These are phyloP conservation scores for Dioscorea alata DNA, from an alignment of 106 monocot genomes.

Conservation along the genomic window DNA sequence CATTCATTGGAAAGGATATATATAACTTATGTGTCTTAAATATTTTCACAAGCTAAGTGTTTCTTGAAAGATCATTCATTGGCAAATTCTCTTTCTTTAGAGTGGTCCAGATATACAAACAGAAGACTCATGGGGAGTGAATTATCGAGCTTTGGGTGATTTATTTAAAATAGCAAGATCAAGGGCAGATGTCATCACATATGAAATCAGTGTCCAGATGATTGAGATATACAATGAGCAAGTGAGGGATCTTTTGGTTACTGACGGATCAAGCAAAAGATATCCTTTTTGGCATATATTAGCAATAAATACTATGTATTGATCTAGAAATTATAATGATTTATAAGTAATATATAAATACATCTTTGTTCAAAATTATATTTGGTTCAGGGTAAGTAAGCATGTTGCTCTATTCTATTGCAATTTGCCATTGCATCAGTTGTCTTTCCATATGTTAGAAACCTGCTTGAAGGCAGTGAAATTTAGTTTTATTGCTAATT, in stretches of 20 bases:
- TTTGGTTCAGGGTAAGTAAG: no score
- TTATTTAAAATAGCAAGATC: constrained; percentile 41
- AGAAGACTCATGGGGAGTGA: constrained; percentile 51
- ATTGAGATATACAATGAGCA: constrained; percentile 73
- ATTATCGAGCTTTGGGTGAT: constrained; percentile 59
- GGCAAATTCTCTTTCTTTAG: constrained; percentile 5
- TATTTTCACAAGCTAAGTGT: no score
- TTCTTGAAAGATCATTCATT: no score
- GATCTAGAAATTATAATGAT: no score
- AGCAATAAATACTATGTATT: no score
- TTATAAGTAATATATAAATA: no score
- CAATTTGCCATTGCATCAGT: not conserved
- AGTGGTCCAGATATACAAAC: constrained; percentile 37
- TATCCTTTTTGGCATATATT: constrained; percentile 37
- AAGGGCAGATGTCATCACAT: constrained; percentile 20
- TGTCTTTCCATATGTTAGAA: not conserved
- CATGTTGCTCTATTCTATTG: not conserved
- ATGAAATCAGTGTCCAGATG: constrained; percentile 59
- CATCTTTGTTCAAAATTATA: no score
- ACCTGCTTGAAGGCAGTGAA: no score
- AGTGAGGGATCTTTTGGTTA: constrained; percentile 52
- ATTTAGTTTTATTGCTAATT: no score
- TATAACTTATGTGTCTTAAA: no score
- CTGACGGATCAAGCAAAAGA: constrained; percentile 43
- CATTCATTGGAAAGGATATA: no score